Percentiles rank a stretch among this genome's conserved stretches.
Conservation (phyloP, 1,284 basidiomycete genomes). For the Naganishia cerealis region DNA sequence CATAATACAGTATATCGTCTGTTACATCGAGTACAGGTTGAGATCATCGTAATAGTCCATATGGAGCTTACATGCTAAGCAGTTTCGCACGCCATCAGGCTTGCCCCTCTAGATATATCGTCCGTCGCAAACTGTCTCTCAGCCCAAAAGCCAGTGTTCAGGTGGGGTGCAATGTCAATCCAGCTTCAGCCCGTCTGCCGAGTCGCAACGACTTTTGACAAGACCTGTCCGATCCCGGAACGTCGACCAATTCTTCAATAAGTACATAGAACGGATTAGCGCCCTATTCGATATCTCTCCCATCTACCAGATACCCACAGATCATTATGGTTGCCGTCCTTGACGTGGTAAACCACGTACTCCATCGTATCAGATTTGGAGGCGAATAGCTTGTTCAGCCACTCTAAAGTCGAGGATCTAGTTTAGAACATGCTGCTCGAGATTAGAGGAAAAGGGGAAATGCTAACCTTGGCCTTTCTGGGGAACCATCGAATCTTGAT, state of each 20-base stretch:
- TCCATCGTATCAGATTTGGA: slow-evolving; percentile 7
- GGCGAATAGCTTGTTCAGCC: slow-evolving; percentile 23
- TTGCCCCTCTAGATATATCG: background rate
- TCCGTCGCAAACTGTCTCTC: background rate
- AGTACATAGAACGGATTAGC: background rate
- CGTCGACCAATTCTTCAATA: slow-evolving; percentile 9
- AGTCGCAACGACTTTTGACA: slow-evolving; percentile 5
- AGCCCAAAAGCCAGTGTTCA: background rate
- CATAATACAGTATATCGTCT: too few relatives aligned
- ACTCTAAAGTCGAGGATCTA: slow-evolving; percentile 1
- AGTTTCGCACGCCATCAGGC: background rate
- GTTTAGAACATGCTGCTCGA: background rate
- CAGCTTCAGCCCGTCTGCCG: background rate
- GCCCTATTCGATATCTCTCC: background rate
- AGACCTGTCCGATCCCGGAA: slow-evolving; percentile 17
- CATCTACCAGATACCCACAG: background rate
- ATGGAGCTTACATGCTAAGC: too few relatives aligned
- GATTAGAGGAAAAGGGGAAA: background rate
- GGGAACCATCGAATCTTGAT: slow-evolving; percentile 23
- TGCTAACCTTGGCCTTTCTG: slow-evolving; percentile 10
- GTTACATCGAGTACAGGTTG: too few relatives aligned
- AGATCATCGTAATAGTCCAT: too few relatives aligned
- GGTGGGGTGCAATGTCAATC: background rate
- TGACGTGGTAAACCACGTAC: slow-evolving; percentile 15
- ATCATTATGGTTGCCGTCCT: slow-evolving; percentile 25